Conservation (phyloP, 495 filamentous ascomycete species). For the Penicillium chermesinum region DNA sequence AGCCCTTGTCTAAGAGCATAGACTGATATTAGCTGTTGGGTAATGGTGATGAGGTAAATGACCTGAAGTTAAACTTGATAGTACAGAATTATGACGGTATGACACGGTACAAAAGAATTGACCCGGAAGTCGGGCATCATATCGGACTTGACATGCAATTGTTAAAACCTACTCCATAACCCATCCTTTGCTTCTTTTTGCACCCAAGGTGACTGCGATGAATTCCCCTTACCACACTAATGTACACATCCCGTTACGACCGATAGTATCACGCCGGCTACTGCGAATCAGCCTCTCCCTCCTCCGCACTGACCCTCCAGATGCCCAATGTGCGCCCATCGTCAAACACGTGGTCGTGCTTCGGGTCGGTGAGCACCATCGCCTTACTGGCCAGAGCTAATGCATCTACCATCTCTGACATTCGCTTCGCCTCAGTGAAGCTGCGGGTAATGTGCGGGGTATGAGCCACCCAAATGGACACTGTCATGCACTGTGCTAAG, state of each 20-base stretch:
- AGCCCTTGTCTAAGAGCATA: no score
- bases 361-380: slow-evolving; percentile 54
- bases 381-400: slow-evolving; percentile 70
- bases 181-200: background rate
- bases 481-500: slow-evolving; percentile 71
- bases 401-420: slow-evolving; percentile 72
- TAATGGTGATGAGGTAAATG: no score
- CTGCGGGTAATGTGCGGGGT: slow-evolving; percentile 57
- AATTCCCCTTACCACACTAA: background rate
- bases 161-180: background rate
- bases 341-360: slow-evolving; percentile 26
- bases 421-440: slow-evolving; percentile 60
- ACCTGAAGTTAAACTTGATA: no score
- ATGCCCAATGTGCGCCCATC: slow-evolving; percentile 42
- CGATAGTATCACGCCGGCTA: slow-evolving; percentile 4
- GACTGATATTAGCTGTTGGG: no score
- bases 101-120: no score
- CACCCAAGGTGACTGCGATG: background rate
- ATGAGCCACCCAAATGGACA: slow-evolving; percentile 62
- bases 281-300: slow-evolving; percentile 23
- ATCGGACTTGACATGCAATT: background rate
- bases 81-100: no score
- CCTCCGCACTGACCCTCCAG: slow-evolving; percentile 39
- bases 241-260: background rate
- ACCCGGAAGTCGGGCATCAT: no score